A percentile compares a stretch with the other conserved stretches of the same genome.
Conservation (phyloP, 177 flowering plant species). For the Vitis hybrid region DNA sequence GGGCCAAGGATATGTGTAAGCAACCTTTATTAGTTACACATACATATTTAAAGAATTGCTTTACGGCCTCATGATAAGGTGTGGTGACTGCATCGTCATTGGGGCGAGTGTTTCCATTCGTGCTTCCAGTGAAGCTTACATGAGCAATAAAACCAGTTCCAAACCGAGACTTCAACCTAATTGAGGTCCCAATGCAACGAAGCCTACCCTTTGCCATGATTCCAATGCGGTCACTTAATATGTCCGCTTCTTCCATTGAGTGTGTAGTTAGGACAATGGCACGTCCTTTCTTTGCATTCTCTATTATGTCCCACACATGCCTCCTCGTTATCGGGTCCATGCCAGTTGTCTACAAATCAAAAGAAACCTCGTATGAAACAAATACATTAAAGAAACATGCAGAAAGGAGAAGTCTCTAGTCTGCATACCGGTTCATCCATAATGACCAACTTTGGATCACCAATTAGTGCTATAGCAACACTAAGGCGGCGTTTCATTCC, state of each 20-base stretch:
- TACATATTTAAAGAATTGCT: constrained; percentile 78
- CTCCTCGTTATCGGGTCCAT: constrained; percentile 95
- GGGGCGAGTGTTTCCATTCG: constrained; percentile 33
- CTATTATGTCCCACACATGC: constrained; percentile 98
- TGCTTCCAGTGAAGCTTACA: constrained; percentile 44
- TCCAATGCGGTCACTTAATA: constrained; percentile 87
- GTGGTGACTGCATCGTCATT: constrained; percentile 20
- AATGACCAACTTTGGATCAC: constrained; percentile 86
- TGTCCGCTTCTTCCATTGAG: constrained; percentile 99
- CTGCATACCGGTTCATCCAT: constrained; percentile 92
- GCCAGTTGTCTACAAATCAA: constrained; percentile 79
- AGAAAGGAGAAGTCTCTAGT: background rate
- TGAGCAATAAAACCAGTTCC: constrained; percentile 67
- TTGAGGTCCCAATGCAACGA: constrained; percentile 95
- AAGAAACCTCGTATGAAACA: background rate
- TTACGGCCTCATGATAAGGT: constrained; percentile 56
- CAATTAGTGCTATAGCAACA: constrained; percentile 96
- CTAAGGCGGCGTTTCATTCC: constrained; percentile 98
- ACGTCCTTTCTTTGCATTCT: constrained; percentile 80
- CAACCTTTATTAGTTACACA: constrained; percentile 13
- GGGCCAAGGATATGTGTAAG: background rate
- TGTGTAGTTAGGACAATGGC: constrained; percentile 90
- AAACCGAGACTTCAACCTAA: constrained; percentile 82
- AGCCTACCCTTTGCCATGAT: constrained; percentile 98
- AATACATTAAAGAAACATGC: background rate